phyloP scores from a whole-genome alignment of 1,284 basidiomycete species.

The Microbotryum silenes-acaulis region DNA sequence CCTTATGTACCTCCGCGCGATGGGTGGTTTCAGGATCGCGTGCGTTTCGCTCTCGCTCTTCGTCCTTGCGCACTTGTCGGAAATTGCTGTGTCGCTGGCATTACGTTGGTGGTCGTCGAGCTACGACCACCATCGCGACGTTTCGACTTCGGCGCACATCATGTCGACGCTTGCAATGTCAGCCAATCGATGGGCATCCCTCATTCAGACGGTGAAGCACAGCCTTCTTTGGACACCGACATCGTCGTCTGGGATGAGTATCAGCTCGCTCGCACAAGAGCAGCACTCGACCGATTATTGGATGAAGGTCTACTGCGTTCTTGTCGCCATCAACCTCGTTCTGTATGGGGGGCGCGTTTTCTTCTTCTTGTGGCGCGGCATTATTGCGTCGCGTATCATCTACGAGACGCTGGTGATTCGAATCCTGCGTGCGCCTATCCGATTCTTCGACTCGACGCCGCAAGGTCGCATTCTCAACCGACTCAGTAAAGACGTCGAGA shows the following conservation, averaged over 20 bases:
- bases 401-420: conserved; percentile 27
- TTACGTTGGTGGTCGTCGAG: conserved; percentile 32
- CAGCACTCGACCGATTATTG: conserved; percentile 27
- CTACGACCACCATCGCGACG: conserved; percentile 20
- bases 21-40: conserved; percentile 24
- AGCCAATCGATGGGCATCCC: background rate
- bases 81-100: conserved; percentile 26
- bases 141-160: background rate
- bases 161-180: background rate
- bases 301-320: conserved; percentile 27
- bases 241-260: background rate
- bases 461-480: conserved; percentile 49
- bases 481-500: conserved; percentile 41
- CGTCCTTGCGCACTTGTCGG: conserved; percentile 25
- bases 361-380: conserved; percentile 28
- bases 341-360: conserved; percentile 21
- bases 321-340: conserved; percentile 22
- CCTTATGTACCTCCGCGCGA: conserved; percentile 23
- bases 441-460: conserved; percentile 36
- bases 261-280: background rate
- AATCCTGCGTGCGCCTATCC: conserved; percentile 30
- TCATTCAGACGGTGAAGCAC: background rate
- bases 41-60: conserved; percentile 18
- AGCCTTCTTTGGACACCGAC: background rate
- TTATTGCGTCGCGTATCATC: conserved; percentile 23